A percentile compares a stretch with the other conserved stretches of the same genome.
These are phyloP conservation scores for Psilocybe tampanensis DNA, from an alignment of 768 basidiomycete species.

Conservation along the genomic window DNA sequence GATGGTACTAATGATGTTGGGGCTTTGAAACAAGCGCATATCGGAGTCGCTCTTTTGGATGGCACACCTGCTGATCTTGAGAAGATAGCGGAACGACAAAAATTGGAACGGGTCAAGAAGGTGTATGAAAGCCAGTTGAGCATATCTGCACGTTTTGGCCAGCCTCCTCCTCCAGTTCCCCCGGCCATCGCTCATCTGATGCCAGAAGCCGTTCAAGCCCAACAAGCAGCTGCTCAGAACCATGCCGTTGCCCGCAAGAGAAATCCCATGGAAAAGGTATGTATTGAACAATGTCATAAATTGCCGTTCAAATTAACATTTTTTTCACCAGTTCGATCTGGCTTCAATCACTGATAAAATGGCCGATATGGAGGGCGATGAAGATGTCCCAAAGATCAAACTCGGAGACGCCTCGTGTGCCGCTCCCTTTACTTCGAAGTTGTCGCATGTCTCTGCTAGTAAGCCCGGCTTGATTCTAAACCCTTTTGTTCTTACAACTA, in stretches of 20 bases:
- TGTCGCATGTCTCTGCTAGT: constrained; percentile 98
- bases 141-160: constrained; percentile 87
- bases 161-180: constrained; percentile 93
- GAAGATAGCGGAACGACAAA: constrained; percentile 92
- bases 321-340: constrained; percentile 32
- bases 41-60: constrained; percentile 92
- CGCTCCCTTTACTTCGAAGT: constrained; percentile 97
- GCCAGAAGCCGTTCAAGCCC: constrained; percentile 90
- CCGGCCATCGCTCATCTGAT: constrained; percentile 83
- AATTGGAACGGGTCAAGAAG: constrained; percentile 89
- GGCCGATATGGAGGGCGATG: constrained; percentile 92
- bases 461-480: constrained; percentile 32
- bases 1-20: constrained; percentile 99
- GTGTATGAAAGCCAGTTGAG: constrained; percentile 96
- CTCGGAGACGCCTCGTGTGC: constrained; percentile 99
- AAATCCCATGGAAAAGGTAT: constrained; percentile 91
- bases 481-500: neutral
- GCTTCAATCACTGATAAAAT: constrained; percentile 40
- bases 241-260: constrained; percentile 66
- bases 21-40: constrained; percentile 96
- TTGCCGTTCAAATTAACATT: constrained; percentile 3
- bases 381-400: constrained; percentile 97
- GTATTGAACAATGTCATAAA: constrained; percentile 16
- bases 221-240: constrained; percentile 75
- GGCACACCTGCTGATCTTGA: constrained; percentile 90